These are phyloP conservation scores for Yamadazyma jaroonii DNA, from an alignment of 1,139 yeast genomes.

Conservation along the genomic window DNA sequence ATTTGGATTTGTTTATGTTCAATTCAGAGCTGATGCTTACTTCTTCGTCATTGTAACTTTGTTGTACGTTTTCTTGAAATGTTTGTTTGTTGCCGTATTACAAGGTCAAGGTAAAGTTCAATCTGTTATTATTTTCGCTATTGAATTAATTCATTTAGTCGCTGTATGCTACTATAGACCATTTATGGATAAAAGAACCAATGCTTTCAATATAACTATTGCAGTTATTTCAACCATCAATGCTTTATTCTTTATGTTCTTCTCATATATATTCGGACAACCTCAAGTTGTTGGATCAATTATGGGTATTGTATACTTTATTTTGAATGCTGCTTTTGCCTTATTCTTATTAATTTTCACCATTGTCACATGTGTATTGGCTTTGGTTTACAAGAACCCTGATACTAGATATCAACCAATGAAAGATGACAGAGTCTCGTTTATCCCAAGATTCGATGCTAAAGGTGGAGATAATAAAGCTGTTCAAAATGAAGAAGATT, in stretches of 20 bases:
- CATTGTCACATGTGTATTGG: conserved; percentile 81
- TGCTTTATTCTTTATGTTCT: conserved; percentile 83
- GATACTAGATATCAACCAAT: conserved; percentile 95
- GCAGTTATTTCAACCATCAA: conserved; percentile 77
- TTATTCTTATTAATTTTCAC: conserved; percentile 79
- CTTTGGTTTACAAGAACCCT: conserved; percentile 85
- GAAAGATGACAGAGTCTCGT: conserved; percentile 94
- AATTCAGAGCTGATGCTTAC: conserved; percentile 83
- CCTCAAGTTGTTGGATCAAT: conserved; percentile 87
- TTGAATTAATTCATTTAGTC: conserved; percentile 70
- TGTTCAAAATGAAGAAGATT: conserved; percentile 45
- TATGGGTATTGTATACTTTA: conserved; percentile 89
- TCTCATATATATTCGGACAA: conserved; percentile 79
- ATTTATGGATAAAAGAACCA: conserved; percentile 91
- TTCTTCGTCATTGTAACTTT: conserved; percentile 74
- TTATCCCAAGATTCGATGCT: conserved; percentile 61
- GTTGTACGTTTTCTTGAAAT: conserved; percentile 65
- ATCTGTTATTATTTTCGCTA: conserved; percentile 69
- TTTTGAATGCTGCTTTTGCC: conserved; percentile 87
- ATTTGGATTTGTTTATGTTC: conserved; percentile 91
- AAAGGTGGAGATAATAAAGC: conserved; percentile 24
- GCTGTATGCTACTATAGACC: conserved; percentile 74
- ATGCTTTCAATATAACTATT: conserved; percentile 84
- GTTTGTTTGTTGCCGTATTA: conserved; percentile 82
- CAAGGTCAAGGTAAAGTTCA: conserved; percentile 80